Evolutionary conservation across 768 basidiomycete species (phyloP), one percentile per base, ranked within the genome.

Genomic region (Boletus coccyginus): DNA sequence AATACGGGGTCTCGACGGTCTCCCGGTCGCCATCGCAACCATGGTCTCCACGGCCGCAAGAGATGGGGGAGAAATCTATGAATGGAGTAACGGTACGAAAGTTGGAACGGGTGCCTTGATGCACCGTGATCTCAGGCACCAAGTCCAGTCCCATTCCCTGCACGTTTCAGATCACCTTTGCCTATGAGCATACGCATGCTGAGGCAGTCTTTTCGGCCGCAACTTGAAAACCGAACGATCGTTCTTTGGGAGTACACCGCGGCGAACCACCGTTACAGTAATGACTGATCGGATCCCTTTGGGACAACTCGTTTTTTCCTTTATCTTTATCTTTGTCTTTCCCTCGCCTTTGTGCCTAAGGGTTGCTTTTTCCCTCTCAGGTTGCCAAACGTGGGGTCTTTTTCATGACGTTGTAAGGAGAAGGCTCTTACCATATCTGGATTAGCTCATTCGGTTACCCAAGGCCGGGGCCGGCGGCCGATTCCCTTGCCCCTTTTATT

Each of bases 21-120:
- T 46, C 71, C 69, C 52, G 68, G 69, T 64, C 68, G 67, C 55
- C 69, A 70, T 70, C 69, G 60, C 58, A 50, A 70, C 69, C 36
- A 46, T 14, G 6, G 31, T 38, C 35, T 35, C 44, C 47, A 45
- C 16, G 53, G 52, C 65, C 50, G 61, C 46, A 9, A 47, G 35
- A 38, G 50, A 13, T 21, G 13, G 17, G n/a, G 14, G 19, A 40
- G 24, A 29, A 43, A 31, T 32, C 46, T 29, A 46, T 19, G 56
- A 38, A 44, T 36, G 17, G 42, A 9, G n/a, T 24, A 43, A 43
- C 19, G 33, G 41, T n/a, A 54, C 21, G 51, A 42, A 42, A 53
- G 13, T 21, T 32, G 31, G 27, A 35, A 29, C n/a, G 7, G 31
- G 21, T 13, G 41, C 33, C 53, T 36, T 31, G 52, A 7, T 44